Evolutionary conservation across 169 alveolate species (phyloP), one percentile per base, ranked within the genome.

Genomic region (Cryptosporidium andersoni): DNA sequence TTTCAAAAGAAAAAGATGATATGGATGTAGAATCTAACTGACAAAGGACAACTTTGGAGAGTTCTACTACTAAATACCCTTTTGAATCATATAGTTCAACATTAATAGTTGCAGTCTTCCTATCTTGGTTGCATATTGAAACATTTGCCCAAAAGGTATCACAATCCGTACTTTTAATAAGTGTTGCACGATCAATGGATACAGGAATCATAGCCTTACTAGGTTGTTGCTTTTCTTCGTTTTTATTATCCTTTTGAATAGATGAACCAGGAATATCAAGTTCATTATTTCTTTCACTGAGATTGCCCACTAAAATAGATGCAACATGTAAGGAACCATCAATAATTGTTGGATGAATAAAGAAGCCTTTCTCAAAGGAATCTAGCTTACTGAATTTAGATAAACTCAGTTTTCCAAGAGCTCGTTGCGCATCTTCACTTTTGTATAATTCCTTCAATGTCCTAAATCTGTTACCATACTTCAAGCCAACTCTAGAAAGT

Each of bases 301-400:
- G 47, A 51, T 55, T 43, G 37, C 81, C 49, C 36, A 89, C 53
- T 14, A 90, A 62, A 3, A 80, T 37, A 1, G 85, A 88, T 36
- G 89, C 85, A 34, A 82, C 66, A 65, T 90, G 93, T 48, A 90
- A 64, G 36, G 93, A 91, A 25, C 93, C 93, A 74, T 90, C 93
- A 16, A 90, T 81, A 16, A 90, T 66, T 3, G 93, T 88, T 14
- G 93, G 93, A 67, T 90, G 93, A 43, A 89, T 43, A 9, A 48
- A 48, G 80, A 89, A 90, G 6, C 92, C 93, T 9, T 49, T 52
- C 40, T 90, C 93, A 42, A 88, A 85, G 36, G 82, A 64, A 34
- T 66, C 74, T 16, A 74, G 56, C 40, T 89, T 89, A 65, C 82
- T 64, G 9, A 56, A 63, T 7, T 80, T 90, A 25, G 82, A 60